A percentile compares a stretch with the other conserved stretches of the same genome.
Conservation (phyloP, 1,284 basidiomycete genomes). For the Polyporus tsugae region DNA sequence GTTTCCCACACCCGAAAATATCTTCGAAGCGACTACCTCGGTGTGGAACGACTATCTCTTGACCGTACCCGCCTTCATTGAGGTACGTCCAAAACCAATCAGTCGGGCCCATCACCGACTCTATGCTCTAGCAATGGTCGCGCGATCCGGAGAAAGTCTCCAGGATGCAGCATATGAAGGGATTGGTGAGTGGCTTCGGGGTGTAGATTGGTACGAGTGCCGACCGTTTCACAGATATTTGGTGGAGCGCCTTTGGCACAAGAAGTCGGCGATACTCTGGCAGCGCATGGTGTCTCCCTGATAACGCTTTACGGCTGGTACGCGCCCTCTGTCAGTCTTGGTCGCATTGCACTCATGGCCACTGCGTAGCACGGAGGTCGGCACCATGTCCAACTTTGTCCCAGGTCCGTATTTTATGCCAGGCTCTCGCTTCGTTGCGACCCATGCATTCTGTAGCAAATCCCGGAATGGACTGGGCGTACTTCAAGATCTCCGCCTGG, state of each 20-base stretch:
- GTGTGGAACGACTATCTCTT: constrained; percentile 5
- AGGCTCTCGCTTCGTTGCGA: neutral
- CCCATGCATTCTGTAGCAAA: neutral
- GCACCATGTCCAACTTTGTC: constrained; percentile 17
- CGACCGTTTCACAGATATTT: constrained; percentile 10
- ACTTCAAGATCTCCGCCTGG: constrained; percentile 15
- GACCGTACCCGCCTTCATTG: constrained; percentile 11
- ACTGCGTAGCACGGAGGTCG: constrained; percentile 4
- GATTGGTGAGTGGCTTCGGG: neutral
- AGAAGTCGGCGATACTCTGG: constrained; percentile 14
- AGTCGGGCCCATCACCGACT: neutral
- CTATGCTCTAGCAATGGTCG: constrained; percentile 7
- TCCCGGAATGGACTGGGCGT: constrained; percentile 19
- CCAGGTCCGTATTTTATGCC: constrained; percentile 13
- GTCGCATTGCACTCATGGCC: neutral
- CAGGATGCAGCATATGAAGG: constrained; percentile 8
- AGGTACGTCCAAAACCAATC: neutral
- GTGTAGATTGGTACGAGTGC: neutral
- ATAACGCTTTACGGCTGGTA: constrained; percentile 17
- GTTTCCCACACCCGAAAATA: constrained; percentile 13
- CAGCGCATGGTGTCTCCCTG: constrained; percentile 7
- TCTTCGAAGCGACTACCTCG: neutral
- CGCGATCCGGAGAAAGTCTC: constrained; percentile 15
- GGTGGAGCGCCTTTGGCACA: constrained; percentile 19
- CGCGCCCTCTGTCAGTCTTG: too few relatives aligned